Conservation (phyloP, 768 basidiomycete species). For the Amanita molliuscula region DNA sequence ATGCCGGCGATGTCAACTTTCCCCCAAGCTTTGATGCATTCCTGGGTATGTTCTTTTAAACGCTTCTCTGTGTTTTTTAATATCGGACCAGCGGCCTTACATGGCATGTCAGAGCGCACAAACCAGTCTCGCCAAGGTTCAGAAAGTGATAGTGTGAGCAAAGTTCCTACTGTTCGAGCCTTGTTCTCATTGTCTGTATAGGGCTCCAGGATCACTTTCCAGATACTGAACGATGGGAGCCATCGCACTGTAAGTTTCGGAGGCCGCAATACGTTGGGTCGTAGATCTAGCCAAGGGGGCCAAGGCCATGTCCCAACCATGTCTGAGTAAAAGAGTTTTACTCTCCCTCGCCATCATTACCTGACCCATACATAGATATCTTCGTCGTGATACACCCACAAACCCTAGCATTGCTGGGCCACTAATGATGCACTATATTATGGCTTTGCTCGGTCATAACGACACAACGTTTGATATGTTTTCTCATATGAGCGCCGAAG, state of each 20-base stretch:
- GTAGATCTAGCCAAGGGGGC: conserved; percentile 12
- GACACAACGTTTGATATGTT: conserved; percentile 36
- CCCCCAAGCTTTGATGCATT: conserved; percentile 36
- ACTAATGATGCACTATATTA: conserved; percentile 64
- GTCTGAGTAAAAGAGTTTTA: conserved; percentile 37
- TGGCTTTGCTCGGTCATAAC: conserved; percentile 46
- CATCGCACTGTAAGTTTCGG: conserved; percentile 3
- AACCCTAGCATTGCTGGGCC: conserved; percentile 40
- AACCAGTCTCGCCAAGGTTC: not conserved
- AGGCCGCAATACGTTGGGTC: conserved; percentile 6
- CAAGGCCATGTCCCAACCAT: conserved; percentile 30
- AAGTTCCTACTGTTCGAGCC: not conserved
- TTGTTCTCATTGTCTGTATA: not conserved
- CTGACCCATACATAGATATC: conserved; percentile 19
- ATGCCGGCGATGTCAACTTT: conserved; percentile 16
- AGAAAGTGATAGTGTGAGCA: conserved; percentile 3
- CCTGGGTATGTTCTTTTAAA: conserved; percentile 26
- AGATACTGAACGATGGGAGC: conserved; percentile 6
- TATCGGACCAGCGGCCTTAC: conserved; percentile 11
- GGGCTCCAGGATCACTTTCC: conserved; percentile 6
- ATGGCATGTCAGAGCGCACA: conserved; percentile 4
- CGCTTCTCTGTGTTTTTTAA: not conserved
- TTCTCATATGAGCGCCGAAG: conserved; percentile 27
- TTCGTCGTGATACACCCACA: conserved; percentile 21
- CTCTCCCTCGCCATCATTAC: not conserved